Conservation (phyloP, 352 stramenopile genomes). For the Phytophthora pini region DNA sequence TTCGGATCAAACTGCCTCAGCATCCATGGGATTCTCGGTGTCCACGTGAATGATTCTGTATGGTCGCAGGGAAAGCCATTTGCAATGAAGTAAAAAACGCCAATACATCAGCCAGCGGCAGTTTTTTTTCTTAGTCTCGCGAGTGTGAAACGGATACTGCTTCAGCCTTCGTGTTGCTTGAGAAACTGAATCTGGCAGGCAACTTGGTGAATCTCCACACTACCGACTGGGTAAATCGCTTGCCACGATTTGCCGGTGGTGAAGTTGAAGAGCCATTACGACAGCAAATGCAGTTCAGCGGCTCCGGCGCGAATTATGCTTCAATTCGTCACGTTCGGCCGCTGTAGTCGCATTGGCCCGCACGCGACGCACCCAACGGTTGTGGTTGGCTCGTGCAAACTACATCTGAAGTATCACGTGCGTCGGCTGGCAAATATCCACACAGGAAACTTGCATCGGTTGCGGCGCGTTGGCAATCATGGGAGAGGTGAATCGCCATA, state of each 20-base stretch:
- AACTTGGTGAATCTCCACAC: no score
- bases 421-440: no score
- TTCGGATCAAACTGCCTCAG: slow-evolving; percentile 7
- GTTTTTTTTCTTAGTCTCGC: slow-evolving; percentile 19
- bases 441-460: not conserved
- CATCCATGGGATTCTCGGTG: no score
- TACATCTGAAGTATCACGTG: slow-evolving; percentile 4
- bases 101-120: not conserved
- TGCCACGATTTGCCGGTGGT: slow-evolving; percentile 11
- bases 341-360: no score
- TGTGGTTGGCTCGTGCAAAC: not conserved
- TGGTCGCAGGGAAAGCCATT: no score
- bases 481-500: not conserved
- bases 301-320: slow-evolving; percentile 12
- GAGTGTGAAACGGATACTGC: slow-evolving; percentile 1
- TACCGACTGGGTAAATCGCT: not conserved
- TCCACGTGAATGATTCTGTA: no score
- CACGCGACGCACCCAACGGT: slow-evolving; percentile 15
- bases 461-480: not conserved
- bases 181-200: no score
- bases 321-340: no score
- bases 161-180: not conserved
- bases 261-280: not conserved
- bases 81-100: no score
- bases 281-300: slow-evolving; percentile 5